These are phyloP conservation scores for Gossypium laxum DNA, from an alignment of 441 rosid species.

Conservation along the genomic window DNA sequence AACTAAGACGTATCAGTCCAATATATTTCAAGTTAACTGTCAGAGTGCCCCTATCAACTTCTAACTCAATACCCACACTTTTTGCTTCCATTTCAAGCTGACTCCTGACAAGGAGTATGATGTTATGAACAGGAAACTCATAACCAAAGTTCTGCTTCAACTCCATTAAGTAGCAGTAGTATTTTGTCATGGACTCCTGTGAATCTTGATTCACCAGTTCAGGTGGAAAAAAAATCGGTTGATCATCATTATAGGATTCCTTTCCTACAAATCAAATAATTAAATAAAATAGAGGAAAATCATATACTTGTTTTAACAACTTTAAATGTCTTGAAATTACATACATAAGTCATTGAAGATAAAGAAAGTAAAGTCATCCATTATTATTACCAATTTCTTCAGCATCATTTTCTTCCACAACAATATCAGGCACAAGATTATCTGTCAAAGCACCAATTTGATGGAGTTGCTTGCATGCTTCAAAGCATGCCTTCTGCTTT, in stretches of 20 bases:
- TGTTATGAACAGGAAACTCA: conserved; percentile 29
- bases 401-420: conserved; percentile 39
- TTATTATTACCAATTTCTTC: conserved; percentile 33
- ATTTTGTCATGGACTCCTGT: conserved; percentile 17
- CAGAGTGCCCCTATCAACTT: conserved; percentile 47
- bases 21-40: conserved; percentile 35
- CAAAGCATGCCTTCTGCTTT: conserved; percentile 67
- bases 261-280: conserved; percentile 33
- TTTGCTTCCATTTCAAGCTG: conserved; percentile 39
- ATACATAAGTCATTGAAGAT: not conserved
- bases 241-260: conserved; percentile 37
- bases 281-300: not conserved
- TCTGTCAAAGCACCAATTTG: conserved; percentile 61
- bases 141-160: conserved; percentile 33
- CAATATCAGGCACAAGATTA: conserved; percentile 70
- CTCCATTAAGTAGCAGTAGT: conserved; percentile 51
- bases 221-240: conserved; percentile 61
- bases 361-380: not conserved
- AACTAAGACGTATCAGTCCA: conserved; percentile 34
- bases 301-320: not conserved
- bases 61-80: conserved; percentile 31
- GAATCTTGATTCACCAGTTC: conserved; percentile 41
- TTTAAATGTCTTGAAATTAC: not conserved
- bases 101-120: conserved; percentile 49
- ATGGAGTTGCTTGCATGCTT: conserved; percentile 79